Evolutionary conservation across 1,139 yeast genomes (phyloP).

Genomic region (Debaryomycetaceae sp.): DNA sequence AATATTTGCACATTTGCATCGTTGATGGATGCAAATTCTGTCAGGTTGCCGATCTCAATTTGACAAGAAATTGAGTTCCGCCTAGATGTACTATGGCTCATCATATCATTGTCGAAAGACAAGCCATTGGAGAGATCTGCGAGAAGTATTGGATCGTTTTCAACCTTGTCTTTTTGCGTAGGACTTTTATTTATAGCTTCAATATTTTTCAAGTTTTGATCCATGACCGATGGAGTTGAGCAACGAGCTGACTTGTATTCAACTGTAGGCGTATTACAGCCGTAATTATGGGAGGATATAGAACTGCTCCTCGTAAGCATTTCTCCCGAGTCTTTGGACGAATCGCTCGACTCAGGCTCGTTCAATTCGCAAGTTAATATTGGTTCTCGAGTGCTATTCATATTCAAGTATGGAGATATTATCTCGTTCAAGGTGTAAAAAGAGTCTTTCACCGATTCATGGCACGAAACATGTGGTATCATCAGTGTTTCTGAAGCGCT

Average conservation of each 20-base stretch:
- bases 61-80: constrained; percentile 8
- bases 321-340: background rate
- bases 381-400: background rate
- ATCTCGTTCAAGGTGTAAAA: constrained; percentile 1
- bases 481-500: background rate
- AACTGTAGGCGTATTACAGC: background rate
- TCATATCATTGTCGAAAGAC: constrained; percentile 14
- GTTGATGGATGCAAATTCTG: constrained; percentile 15
- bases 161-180: background rate
- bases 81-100: constrained; percentile 20
- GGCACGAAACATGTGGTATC: background rate
- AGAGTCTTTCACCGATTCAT: background rate
- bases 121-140: constrained; percentile 4
- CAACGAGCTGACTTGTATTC: background rate
- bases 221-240: background rate
- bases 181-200: background rate
- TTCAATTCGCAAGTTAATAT: background rate
- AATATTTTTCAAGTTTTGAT: background rate
- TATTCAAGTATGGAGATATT: constrained; percentile 3
- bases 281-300: background rate
- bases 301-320: background rate
- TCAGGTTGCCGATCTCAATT: constrained; percentile 8
- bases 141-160: background rate
- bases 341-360: background rate
- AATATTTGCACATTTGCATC: constrained; percentile 23